phyloP scores from a whole-genome alignment of 306 rosid genomes.

The Fagus sylvatica region DNA sequence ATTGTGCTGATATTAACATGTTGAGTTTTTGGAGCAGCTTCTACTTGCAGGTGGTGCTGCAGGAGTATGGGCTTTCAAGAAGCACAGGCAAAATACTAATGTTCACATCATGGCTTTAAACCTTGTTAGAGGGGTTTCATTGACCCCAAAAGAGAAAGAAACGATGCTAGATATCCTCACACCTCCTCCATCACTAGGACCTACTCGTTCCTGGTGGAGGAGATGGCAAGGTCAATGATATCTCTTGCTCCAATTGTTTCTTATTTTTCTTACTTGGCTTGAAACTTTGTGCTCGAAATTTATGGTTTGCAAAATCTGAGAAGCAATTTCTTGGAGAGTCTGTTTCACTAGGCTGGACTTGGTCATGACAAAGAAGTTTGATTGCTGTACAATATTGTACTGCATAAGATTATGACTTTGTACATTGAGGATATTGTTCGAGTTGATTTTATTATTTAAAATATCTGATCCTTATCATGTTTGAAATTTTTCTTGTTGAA shows the following conservation, averaged over 20 bases:
- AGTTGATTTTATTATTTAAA: background rate
- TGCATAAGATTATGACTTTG: background rate
- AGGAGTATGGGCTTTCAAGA: slow-evolving; percentile 75
- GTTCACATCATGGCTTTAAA: slow-evolving; percentile 84
- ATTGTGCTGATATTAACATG: background rate
- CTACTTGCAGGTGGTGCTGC: slow-evolving; percentile 59
- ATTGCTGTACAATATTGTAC: background rate
- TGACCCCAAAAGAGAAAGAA: slow-evolving; percentile 79
- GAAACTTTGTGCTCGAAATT: slow-evolving; percentile 1
- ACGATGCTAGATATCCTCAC: slow-evolving; percentile 79
- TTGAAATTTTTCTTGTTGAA: slow-evolving; percentile 14
- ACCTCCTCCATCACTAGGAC: slow-evolving; percentile 63
- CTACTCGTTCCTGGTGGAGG: slow-evolving; percentile 57
- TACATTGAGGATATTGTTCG: background rate
- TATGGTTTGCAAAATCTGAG: background rate
- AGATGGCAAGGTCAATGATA: slow-evolving; percentile 54
- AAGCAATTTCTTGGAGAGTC: slow-evolving; percentile 2
- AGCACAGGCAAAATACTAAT: slow-evolving; percentile 62
- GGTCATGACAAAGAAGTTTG: background rate
- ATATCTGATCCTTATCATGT: background rate
- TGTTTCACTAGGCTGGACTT: slow-evolving; percentile 3
- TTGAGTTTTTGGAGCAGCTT: slow-evolving; percentile 33
- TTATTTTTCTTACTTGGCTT: background rate
- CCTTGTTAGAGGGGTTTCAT: slow-evolving; percentile 68
- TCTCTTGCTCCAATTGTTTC: slow-evolving; percentile 1